Evolutionary conservation across 23 red algal genomes (phyloP).

Genomic region (Pyropia haitanensis): DNA sequence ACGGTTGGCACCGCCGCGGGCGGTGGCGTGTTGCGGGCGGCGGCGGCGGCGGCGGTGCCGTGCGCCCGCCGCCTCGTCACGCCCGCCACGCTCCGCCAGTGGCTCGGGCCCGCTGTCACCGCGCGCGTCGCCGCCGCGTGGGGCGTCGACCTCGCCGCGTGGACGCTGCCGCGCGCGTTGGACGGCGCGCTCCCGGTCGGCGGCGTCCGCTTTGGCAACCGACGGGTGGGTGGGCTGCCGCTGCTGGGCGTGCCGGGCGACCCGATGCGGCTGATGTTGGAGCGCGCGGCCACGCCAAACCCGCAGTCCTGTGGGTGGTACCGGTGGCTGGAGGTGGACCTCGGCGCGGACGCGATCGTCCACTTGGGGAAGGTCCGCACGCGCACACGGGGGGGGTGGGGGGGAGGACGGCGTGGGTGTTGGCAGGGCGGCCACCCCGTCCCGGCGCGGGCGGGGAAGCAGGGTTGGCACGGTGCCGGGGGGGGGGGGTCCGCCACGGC

Average conservation of each 20-base stretch:
- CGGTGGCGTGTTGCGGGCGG: constrained; percentile 9
- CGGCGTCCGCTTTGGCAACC: constrained; percentile 45
- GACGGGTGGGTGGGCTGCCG: constrained; percentile 54
- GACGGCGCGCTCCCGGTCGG: constrained; percentile 30
- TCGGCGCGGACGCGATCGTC: constrained; percentile 33
- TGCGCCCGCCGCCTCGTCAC: constrained; percentile 18
- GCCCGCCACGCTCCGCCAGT: constrained; percentile 16
- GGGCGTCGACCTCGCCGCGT: constrained; percentile 32
- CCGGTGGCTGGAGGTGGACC: constrained; percentile 31
- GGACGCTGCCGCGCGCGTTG: constrained; percentile 22
- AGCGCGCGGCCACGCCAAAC: constrained; percentile 43
- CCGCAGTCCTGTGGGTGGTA: constrained; percentile 60
- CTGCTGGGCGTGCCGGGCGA: constrained; percentile 44
- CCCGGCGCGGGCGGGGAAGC: no score
- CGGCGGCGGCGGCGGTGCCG: constrained; percentile 2
- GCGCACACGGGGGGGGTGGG: no score
- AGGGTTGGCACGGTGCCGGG: no score
- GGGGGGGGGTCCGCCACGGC: no score
- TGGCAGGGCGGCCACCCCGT: no score
- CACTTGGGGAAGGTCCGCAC: no score
- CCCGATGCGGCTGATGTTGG: constrained; percentile 77
- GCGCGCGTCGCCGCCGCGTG: constrained; percentile 27
- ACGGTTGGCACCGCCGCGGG: no score
- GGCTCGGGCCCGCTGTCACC: constrained; percentile 24
- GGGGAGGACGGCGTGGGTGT: no score